A percentile compares a stretch with the other conserved stretches of the same genome.
These are phyloP conservation scores for Trypanosoma platydactyli DNA, from an alignment of 208 protist genomes.

Conservation along the genomic window DNA sequence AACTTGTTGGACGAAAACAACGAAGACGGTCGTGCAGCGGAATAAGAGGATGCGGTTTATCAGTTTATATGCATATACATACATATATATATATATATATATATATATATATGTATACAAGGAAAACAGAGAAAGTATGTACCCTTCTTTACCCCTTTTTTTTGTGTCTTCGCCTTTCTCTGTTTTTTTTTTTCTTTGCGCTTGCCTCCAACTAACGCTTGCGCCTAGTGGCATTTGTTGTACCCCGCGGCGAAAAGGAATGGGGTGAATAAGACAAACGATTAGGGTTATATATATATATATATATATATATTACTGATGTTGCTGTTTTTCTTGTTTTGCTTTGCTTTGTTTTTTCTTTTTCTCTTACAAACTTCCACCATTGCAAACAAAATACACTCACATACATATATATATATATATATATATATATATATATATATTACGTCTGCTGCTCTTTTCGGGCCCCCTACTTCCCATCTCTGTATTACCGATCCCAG, in stretches of 20 bases:
- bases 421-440: slow-evolving; percentile 8
- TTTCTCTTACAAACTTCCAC: not conserved
- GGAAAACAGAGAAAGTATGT: too few species aligned
- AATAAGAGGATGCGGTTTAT: too few species aligned
- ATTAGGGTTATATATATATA: slow-evolving; percentile 10
- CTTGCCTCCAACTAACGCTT: not conserved
- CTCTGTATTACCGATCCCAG: too few species aligned
- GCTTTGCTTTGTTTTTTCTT: slow-evolving; percentile 8
- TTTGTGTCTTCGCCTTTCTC: slow-evolving; percentile 5
- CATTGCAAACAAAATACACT: slow-evolving; percentile 1
- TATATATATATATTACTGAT: too few species aligned
- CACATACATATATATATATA: slow-evolving; percentile 18
- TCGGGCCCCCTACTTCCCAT: too few species aligned
- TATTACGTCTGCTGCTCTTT: not conserved
- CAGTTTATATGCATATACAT: not conserved
- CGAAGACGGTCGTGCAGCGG: too few species aligned
- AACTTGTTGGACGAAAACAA: too few species aligned
- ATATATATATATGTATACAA: not conserved
- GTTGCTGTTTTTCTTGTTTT: slow-evolving; percentile 6
- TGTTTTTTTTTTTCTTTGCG: not conserved
- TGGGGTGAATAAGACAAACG: not conserved
- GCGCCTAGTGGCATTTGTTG: not conserved
- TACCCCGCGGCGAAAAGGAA: not conserved
- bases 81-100: not conserved
- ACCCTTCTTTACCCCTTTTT: not conserved